phyloP scores from a whole-genome alignment of 179 eudicot genomes.

The Pouteria campechiana region DNA sequence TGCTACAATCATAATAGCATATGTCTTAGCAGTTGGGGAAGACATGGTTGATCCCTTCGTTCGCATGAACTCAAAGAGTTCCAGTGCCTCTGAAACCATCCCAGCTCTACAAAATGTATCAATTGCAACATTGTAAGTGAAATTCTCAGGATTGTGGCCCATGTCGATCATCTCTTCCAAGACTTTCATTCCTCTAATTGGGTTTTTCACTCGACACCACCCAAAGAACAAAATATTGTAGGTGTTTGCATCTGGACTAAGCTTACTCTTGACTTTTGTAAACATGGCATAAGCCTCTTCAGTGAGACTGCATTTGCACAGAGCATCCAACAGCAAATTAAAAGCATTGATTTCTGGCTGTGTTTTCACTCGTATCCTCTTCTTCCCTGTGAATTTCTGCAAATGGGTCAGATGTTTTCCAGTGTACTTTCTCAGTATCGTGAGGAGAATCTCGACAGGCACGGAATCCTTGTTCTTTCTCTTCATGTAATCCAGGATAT shows the following conservation, averaged over 20 bases:
- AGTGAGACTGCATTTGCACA: constrained; percentile 80
- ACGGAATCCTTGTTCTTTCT: constrained; percentile 48
- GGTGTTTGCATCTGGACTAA: constrained; percentile 56
- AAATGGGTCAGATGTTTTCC: constrained; percentile 69
- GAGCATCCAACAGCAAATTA: constrained; percentile 74
- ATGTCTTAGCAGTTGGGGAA: constrained; percentile 79
- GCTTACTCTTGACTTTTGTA: constrained; percentile 36
- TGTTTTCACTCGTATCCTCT: constrained; percentile 50
- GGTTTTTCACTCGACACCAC: constrained; percentile 86
- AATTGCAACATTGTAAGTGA: constrained; percentile 72
- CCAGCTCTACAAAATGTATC: constrained; percentile 75
- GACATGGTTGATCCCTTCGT: constrained; percentile 39
- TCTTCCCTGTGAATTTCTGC: constrained; percentile 69
- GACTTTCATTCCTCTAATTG: constrained; percentile 50
- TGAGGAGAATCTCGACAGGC: constrained; percentile 53
- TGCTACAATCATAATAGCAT: constrained; percentile 65
- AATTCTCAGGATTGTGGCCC: constrained; percentile 64
- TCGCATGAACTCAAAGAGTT: constrained; percentile 63
- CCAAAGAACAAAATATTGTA: constrained; percentile 76
- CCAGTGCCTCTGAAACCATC: constrained; percentile 65
- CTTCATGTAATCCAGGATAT: constrained; percentile 82
- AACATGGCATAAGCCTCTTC: constrained; percentile 61
- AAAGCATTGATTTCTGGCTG: constrained; percentile 70
- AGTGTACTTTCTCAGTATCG: constrained; percentile 49
- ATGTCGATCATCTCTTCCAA: constrained; percentile 57